Evolutionary conservation across 2,329 filamentous ascomycete species (phyloP).

Genomic region (Aspergillus novoparasiticus): DNA sequence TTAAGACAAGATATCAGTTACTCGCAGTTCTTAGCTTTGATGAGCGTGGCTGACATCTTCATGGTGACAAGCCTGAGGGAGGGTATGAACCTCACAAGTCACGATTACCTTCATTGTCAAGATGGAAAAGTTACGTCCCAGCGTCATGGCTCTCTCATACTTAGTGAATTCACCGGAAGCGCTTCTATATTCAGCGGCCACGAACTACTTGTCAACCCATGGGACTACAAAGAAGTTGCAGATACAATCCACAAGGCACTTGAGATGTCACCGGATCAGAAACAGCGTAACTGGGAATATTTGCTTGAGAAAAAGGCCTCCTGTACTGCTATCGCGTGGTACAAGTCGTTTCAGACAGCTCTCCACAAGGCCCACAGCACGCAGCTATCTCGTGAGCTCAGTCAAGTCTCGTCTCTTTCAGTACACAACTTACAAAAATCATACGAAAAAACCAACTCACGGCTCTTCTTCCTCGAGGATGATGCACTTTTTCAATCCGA

Average conservation of each 20-base stretch:
- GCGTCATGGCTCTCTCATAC: slow-evolving; percentile 82
- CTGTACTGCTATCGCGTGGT: slow-evolving; percentile 83
- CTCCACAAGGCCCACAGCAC: slow-evolving; percentile 76
- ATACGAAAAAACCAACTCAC: slow-evolving; percentile 66
- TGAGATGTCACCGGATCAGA: slow-evolving; percentile 77
- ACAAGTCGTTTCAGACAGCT: slow-evolving; percentile 66
- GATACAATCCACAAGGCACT: slow-evolving; percentile 80
- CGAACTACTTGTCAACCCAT: slow-evolving; percentile 86
- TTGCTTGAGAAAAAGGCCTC: slow-evolving; percentile 72
- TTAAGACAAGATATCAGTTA: slow-evolving; percentile 92
- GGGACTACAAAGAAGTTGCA: slow-evolving; percentile 87
- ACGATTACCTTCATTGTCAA: slow-evolving; percentile 91
- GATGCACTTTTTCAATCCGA: slow-evolving; percentile 75
- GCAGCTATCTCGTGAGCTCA: slow-evolving; percentile 77
- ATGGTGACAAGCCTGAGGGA: slow-evolving; percentile 94
- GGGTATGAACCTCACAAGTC: slow-evolving; percentile 93
- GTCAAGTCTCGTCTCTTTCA: slow-evolving; percentile 78
- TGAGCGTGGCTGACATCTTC: slow-evolving; percentile 83
- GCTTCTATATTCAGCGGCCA: slow-evolving; percentile 78
- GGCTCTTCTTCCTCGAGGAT: slow-evolving; percentile 88
- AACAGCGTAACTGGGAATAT: slow-evolving; percentile 70
- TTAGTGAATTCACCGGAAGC: slow-evolving; percentile 93
- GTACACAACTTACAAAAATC: slow-evolving; percentile 62
- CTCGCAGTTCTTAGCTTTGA: slow-evolving; percentile 84
- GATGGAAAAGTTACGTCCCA: slow-evolving; percentile 72